phyloP scores from a whole-genome alignment of 129 eudicot species.

The Flaveria linearis region DNA sequence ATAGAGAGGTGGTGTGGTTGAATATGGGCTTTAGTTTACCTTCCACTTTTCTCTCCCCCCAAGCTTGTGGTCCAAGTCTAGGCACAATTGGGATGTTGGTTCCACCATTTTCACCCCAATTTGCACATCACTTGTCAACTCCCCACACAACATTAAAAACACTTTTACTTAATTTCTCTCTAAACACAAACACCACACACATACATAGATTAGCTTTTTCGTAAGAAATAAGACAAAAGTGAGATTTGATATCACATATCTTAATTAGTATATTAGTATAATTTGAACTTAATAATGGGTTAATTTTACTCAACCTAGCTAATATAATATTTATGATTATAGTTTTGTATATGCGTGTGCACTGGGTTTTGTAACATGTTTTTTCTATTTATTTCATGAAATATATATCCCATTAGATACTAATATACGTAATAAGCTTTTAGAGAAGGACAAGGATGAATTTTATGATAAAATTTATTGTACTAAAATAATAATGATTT shows the following conservation, averaged over 20 bases:
- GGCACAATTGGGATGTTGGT: constrained; percentile 37
- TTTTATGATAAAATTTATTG: too few species aligned
- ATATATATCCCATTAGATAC: too few species aligned
- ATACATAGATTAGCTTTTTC: too few species aligned
- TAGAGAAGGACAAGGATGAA: too few species aligned
- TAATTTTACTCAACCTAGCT: too few species aligned
- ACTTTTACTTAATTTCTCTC: constrained; percentile 6
- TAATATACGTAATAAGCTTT: not conserved
- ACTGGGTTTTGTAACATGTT: too few species aligned
- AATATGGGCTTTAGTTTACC: constrained; percentile 76
- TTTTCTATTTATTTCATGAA: too few species aligned
- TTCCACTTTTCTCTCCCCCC: constrained; percentile 59
- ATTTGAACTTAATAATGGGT: not conserved
- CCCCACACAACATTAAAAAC: not conserved
- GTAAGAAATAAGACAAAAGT: too few species aligned
- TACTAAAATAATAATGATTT: too few species aligned
- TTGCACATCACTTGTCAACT: constrained; percentile 40
- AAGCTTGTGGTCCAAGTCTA: constrained; percentile 72
- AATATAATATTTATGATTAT: too few species aligned
- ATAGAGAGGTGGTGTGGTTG: constrained; percentile 39
- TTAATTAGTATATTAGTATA: not conserved
- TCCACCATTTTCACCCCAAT: constrained; percentile 41
- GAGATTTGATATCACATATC: not conserved
- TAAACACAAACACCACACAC: not conserved
- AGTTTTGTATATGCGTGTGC: too few species aligned